Conservation (phyloP, 2,329 filamentous ascomycete species). For the Neopestalotiopsis rosae region DNA sequence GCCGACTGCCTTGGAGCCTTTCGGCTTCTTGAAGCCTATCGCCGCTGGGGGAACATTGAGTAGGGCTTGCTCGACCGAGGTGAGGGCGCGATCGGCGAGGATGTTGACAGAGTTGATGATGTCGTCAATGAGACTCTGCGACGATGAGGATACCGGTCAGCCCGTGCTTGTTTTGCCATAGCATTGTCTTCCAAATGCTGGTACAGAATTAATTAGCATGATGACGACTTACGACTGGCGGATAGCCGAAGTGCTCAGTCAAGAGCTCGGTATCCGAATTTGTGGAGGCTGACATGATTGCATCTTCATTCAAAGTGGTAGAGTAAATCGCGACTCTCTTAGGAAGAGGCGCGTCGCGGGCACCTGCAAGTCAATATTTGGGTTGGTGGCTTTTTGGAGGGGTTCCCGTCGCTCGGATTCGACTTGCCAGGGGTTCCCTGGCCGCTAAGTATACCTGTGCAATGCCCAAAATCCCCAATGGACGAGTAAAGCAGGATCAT, state of each 20-base stretch:
- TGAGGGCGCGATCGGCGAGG: constrained; percentile 86
- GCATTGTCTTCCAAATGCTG: constrained; percentile 15
- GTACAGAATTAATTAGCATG: neutral
- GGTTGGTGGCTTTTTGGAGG: constrained; percentile 19
- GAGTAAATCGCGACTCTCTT: neutral
- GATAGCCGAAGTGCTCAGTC: constrained; percentile 95
- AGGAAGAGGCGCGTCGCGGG: constrained; percentile 12
- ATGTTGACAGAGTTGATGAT: constrained; percentile 97
- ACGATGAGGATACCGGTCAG: neutral
- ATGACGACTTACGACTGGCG: constrained; percentile 74
- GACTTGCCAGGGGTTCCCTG: neutral
- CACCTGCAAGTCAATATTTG: constrained; percentile 36
- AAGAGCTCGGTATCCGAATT: constrained; percentile 70
- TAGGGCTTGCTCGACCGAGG: constrained; percentile 84
- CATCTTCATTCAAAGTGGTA: constrained; percentile 25
- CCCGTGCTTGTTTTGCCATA: neutral
- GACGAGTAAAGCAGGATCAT: too few relatives aligned
- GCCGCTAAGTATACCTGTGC: neutral
- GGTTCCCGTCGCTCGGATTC: neutral
- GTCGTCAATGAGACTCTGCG: constrained; percentile 90
- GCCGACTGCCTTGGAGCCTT: constrained; percentile 46
- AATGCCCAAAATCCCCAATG: neutral
- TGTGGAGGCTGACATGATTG: constrained; percentile 33
- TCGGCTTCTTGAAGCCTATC: constrained; percentile 75
- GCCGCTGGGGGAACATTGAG: constrained; percentile 73